Base-by-base conservation (phyloP, 371 early-diverging fungal species). In the Mortierella sp. region DNA sequence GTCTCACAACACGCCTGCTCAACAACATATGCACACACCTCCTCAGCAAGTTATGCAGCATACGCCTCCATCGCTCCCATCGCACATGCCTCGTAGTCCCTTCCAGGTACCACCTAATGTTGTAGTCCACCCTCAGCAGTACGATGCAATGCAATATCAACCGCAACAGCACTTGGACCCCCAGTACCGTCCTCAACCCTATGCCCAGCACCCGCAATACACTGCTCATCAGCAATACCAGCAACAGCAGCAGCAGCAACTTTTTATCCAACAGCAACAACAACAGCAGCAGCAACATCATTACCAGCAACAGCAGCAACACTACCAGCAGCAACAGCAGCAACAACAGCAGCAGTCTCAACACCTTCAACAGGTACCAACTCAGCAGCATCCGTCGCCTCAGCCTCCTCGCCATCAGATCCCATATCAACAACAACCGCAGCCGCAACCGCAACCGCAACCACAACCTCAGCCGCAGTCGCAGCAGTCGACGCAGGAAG, bases 71-170 rank as follows among this genome's bases (percentile, higher is more conserved):
- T 66, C 75, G 10, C n/a, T 81, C n/a, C 73, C 75, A 14, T 66
- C 75, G 11, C 75, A 79, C 28, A 66, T 79, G 54, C 74, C 64
- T 18, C 81, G 75, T 14, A 80, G 81, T n/a, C 75, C 81, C 5
- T 80, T 72, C 69, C 72, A 75, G 37, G 72, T 80, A 35, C 79
- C 74, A 1, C 69, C 75, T 16, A 80, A 52, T 24, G 81, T 80
- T 32, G 72, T 80, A 5, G 76, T 80, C 18, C 75, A 75, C 24
- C 72, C 81, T 61, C 81, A 80, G 5, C 75, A 68, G 39, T 80
- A 80, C 24, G 76, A 80, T 22, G 28, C 65, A 8, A 62, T 80
- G 66, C 69, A 45, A 18, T 80, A 80, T 47, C 78, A 51, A 20
- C 75, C 73, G 24, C 68, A 66, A 30, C 79, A 78, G 65, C 74